Evolutionary conservation across 139 green algal genomes (phyloP).

Genomic region (Volvox reticuliferus): DNA sequence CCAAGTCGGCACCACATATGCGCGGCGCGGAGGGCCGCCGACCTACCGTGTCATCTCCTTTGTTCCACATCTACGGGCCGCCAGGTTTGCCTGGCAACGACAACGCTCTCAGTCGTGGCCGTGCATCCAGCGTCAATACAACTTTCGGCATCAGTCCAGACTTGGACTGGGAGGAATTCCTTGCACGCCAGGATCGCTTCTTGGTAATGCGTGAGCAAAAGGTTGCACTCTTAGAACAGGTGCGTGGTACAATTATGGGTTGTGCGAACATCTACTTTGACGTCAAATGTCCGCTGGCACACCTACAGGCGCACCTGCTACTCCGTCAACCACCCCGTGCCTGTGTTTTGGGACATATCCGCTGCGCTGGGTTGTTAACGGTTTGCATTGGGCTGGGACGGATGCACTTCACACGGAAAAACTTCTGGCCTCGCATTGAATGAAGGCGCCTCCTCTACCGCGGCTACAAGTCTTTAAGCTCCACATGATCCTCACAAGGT

Average conservation of each 20-base stretch:
- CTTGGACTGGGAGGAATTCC: constrained; percentile 55
- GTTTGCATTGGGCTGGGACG: too few relatives aligned
- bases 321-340: too few relatives aligned
- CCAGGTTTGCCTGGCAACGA: not conserved
- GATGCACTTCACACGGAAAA: too few relatives aligned
- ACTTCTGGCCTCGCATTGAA: too few relatives aligned
- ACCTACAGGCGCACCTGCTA: too few relatives aligned
- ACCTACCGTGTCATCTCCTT: not conserved
- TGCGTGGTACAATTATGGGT: not conserved
- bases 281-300: too few relatives aligned
- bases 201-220: constrained; percentile 16
- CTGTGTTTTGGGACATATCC: too few relatives aligned
- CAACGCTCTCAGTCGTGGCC: not conserved
- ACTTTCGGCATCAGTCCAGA: constrained; percentile 28
- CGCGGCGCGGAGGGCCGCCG: not conserved
- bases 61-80: constrained; percentile 1
- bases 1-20: constrained; percentile 34
- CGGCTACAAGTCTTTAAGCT: too few relatives aligned
- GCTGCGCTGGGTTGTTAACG: too few relatives aligned
- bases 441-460: too few relatives aligned
- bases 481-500: too few relatives aligned
- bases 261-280: too few relatives aligned
- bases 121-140: not conserved
- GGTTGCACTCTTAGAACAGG: constrained; percentile 25
- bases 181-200: constrained; percentile 47